Evolutionary conservation across 257 asterid genomes (phyloP), one percentile per base, ranked within the genome.

Genomic region (Phtheirospermum japonicum): DNA sequence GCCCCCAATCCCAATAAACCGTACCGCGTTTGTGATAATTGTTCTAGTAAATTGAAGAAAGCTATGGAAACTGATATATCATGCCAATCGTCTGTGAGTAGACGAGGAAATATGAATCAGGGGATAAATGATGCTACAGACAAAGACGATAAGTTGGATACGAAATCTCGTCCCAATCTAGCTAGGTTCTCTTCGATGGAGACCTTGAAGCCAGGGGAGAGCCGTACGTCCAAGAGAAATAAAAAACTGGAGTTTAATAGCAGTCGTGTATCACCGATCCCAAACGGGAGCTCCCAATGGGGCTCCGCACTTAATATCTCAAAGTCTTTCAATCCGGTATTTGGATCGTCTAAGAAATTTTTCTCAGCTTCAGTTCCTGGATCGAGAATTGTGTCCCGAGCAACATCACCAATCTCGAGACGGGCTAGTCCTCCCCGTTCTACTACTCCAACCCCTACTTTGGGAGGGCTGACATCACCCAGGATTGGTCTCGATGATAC

Each of bases 291-390:
- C 80, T 86, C 96, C 23, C 98, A 91, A 20, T 84, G 85, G 95
- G 98, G 94, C 48, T 52, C 58, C 4, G 74, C 92, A 1, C 81
- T 81, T 63, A 86, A 76, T 72, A 80, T 85, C 70, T 87, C 97
- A 37, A 90, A 83, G 74, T 82, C 98, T 63, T 81, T 86, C 51
- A 88, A 89, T 72, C 96, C 96, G 30, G 88, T 86, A 59, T 86
- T 87, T 70, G 98, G 95, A 50, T 83, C 97, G 5, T 91, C 98
- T 66, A 91, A 91, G 68, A 91, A 91, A 42, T 78, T 84, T 69
- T 89, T 91, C 84, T 88, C 98, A 16, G 98, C 95, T 68, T 91
- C 98, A 4, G 98, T 91, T 73, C 98, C 98, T 49, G 98, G 98
- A 59, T 91, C 98, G 16, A 86, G 98, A 74, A 91, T 91, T 73